A percentile compares a stretch with the other conserved stretches of the same genome.
These are phyloP conservation scores for Elsinoe necatrix DNA, from an alignment of 2,329 filamentous ascomycete species.

Conservation along the genomic window DNA sequence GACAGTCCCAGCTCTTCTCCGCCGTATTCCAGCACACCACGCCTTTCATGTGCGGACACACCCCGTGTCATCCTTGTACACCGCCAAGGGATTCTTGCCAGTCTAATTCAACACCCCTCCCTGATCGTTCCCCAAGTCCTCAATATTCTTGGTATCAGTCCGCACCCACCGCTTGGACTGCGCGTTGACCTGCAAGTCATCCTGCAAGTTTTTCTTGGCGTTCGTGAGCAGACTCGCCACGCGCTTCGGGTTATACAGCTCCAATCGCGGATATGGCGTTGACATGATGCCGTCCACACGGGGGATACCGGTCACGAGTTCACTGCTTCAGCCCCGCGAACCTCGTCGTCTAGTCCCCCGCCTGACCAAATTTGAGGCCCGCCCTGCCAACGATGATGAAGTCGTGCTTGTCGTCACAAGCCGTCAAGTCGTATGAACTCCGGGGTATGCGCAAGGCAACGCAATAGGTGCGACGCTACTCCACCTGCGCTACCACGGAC, in stretches of 20 bases:
- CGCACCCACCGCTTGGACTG: constrained; percentile 50
- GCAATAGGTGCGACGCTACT: constrained; percentile 48
- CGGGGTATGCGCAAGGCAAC: too few species aligned
- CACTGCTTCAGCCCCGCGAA: constrained; percentile 51
- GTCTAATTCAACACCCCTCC: constrained; percentile 47
- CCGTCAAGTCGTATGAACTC: too few species aligned
- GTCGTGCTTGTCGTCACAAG: too few species aligned
- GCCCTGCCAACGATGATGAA: too few species aligned
- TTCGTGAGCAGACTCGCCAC: constrained; percentile 39
- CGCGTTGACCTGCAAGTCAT: constrained; percentile 49
- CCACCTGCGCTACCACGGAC: constrained; percentile 45
- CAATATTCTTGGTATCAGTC: constrained; percentile 49
- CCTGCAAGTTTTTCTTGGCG: constrained; percentile 38
- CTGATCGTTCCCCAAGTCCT: constrained; percentile 42
- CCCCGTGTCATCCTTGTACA: constrained; percentile 50
- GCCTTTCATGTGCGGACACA: constrained; percentile 50
- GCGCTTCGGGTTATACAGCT: constrained; percentile 45
- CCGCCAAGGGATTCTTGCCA: constrained; percentile 41
- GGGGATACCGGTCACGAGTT: constrained; percentile 46
- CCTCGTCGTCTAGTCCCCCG: too few species aligned
- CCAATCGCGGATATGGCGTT: constrained; percentile 42
- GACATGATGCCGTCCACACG: constrained; percentile 47
- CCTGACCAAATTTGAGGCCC: too few species aligned
- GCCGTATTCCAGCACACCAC: constrained; percentile 49
- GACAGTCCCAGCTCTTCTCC: constrained; percentile 50